Conservation (phyloP, 331 rosid species). For the Arachis monticola region DNA sequence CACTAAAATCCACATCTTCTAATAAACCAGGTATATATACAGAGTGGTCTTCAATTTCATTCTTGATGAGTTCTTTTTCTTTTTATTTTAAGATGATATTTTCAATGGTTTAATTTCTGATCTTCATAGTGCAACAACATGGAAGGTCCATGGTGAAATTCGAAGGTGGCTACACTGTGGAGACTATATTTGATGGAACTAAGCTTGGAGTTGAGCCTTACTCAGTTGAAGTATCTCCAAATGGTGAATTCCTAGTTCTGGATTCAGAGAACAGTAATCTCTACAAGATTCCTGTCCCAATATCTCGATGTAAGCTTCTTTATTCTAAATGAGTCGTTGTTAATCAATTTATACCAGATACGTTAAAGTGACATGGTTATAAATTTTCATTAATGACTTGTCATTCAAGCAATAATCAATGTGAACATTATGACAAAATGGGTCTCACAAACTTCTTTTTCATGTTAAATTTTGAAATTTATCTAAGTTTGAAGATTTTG, state of each 20-base stretch:
- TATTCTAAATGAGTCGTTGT: not conserved
- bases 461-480: not conserved
- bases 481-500: not conserved
- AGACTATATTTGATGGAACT: slow-evolving; percentile 91
- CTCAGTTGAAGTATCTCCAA: slow-evolving; percentile 68
- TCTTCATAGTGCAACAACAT: slow-evolving; percentile 53
- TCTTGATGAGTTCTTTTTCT: slow-evolving; percentile 15
- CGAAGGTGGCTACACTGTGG: slow-evolving; percentile 87
- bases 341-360: no score
- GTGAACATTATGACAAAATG: no score
- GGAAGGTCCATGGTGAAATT: slow-evolving; percentile 93
- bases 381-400: no score
- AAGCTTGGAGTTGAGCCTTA: slow-evolving; percentile 93
- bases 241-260: slow-evolving; percentile 82
- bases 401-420: no score
- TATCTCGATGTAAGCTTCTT: slow-evolving; percentile 61
- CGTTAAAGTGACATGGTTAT: no score
- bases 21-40: slow-evolving; percentile 47
- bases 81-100: slow-evolving; percentile 30
- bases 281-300: slow-evolving; percentile 74
- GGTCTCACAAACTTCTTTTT: no score
- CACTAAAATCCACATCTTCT: slow-evolving; percentile 71
- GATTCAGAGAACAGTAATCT: slow-evolving; percentile 92
- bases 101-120: slow-evolving; percentile 32
- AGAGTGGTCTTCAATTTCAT: slow-evolving; percentile 24